Percentiles rank a stretch among this genome's conserved stretches.
These are phyloP conservation scores for Thermothielavioides terrestris DNA, from an alignment of 495 filamentous ascomycete species.

Conservation along the genomic window DNA sequence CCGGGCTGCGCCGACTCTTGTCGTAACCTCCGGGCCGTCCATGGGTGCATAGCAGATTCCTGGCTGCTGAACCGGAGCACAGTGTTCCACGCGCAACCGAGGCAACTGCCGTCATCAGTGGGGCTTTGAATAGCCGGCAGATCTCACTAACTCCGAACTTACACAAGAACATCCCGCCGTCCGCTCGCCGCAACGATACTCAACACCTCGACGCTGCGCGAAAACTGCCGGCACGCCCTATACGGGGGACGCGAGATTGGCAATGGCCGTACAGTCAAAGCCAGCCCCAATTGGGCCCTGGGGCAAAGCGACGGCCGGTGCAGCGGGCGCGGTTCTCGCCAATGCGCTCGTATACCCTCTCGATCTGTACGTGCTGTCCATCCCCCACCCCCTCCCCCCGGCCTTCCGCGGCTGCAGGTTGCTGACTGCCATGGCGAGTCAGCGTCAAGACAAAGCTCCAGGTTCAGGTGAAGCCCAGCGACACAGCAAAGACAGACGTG, in stretches of 20 bases:
- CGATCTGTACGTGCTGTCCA: constrained; percentile 64
- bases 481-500: constrained; percentile 23
- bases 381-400: too few species aligned
- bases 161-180: not conserved
- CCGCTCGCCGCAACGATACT: not conserved
- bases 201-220: not conserved
- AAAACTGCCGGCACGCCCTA: not conserved
- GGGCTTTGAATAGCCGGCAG: constrained; percentile 7
- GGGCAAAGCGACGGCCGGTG: constrained; percentile 87
- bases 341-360: constrained; percentile 96
- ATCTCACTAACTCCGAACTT: not conserved
- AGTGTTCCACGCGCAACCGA: constrained; percentile 1
- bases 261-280: constrained; percentile 78
- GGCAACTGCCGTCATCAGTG: constrained; percentile 11
- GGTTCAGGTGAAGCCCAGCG: constrained; percentile 74
- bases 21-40: not conserved
- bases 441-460: constrained; percentile 97
- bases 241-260: not conserved
- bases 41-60: too few species aligned
- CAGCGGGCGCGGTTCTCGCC: constrained; percentile 86
- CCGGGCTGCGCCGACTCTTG: too few species aligned
- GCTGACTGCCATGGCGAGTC: constrained; percentile 7
- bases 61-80: too few species aligned
- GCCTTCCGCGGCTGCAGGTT: not conserved
- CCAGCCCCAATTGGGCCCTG: constrained; percentile 74